Conservation (phyloP, 495 filamentous ascomycete species). For the Penicillium parvum region DNA sequence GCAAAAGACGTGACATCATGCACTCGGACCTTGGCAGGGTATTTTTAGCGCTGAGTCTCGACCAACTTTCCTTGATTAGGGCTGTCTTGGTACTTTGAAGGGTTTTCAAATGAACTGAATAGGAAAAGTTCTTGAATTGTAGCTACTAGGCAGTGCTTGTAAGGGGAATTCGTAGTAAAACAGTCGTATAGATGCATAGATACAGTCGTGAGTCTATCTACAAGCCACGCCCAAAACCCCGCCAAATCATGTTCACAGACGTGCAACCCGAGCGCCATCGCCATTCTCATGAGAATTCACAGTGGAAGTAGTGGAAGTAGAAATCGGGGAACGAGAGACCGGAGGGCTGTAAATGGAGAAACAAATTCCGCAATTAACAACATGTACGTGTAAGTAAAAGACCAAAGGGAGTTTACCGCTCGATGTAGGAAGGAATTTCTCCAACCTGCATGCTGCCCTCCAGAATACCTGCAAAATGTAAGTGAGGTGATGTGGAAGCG, state of each 20-base stretch:
- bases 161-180: neutral
- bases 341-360: conserved; percentile 24
- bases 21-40: conserved; percentile 11
- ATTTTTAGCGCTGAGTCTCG: conserved; percentile 17
- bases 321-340: conserved; percentile 14
- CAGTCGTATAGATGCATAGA: conserved; percentile 16
- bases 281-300: conserved; percentile 14
- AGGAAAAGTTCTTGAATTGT: too few relatives aligned
- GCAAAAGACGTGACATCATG: conserved; percentile 16
- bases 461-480: conserved; percentile 34
- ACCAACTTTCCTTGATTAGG: neutral
- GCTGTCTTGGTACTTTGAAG: neutral
- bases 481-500: too few relatives aligned
- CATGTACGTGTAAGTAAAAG: conserved; percentile 17
- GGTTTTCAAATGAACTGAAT: neutral
- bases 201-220: conserved; percentile 20
- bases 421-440: conserved; percentile 42
- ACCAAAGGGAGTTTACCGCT: conserved; percentile 34
- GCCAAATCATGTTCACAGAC: conserved; percentile 20
- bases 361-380: conserved; percentile 31
- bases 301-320: conserved; percentile 8
- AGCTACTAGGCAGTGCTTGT: too few relatives aligned
- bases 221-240: conserved; percentile 9
- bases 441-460: conserved; percentile 39
- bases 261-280: conserved; percentile 20